Base-by-base conservation (phyloP, 495 filamentous ascomycete species). In the Bathelium albidoporum region DNA sequence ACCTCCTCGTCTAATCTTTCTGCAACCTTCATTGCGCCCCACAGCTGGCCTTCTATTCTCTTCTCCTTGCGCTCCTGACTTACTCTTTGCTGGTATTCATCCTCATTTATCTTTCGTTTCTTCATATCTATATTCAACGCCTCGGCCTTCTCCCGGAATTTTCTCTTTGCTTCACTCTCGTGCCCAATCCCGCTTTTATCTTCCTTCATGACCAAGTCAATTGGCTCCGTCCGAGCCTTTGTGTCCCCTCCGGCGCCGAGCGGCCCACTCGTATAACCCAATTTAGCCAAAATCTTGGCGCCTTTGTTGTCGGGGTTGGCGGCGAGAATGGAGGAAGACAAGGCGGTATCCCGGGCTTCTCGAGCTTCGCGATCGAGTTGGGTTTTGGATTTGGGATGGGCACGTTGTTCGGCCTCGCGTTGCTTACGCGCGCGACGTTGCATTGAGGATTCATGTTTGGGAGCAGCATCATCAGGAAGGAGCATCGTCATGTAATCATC, bases 241-340 rank as follows among this genome's bases (percentile, higher is more conserved):
- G 36, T 9, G 59, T 72, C 43, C 28, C 64, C 61, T 64, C 66
- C 69, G 67, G 86, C 87, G 0, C 94, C 90, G 2, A 96, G 79
- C 0, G 83, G 80, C 59, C 84, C 83, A 16, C 88, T 88, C 65
- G 83, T 87, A 75, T 92, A 98, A 7, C 94, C 94, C 78, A 98
- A 87, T 73, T 87, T 91, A n/a, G 89, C 85, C 92, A 98, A 94
- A 91, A 98, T 96, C 63, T 89, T 80, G 62, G 91, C 85, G 1
- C 94, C 94, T 73, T 97, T 98, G 24, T 55, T 55, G 5, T 55
- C 49, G 5, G 49, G 49, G 75, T 81, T 87, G 59, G 79, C 77
- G 29, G 70, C 55, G 18, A 75, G 74, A 29, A 96, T 79, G n/a
- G 86, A 87, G 16, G 77, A 86, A 1, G 83, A 77, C 18, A 96